A percentile compares a stretch with the other conserved stretches of the same genome.
phyloP scores from a whole-genome alignment of 2,329 filamentous ascomycete species.

The Colletotrichum tofieldiae region DNA sequence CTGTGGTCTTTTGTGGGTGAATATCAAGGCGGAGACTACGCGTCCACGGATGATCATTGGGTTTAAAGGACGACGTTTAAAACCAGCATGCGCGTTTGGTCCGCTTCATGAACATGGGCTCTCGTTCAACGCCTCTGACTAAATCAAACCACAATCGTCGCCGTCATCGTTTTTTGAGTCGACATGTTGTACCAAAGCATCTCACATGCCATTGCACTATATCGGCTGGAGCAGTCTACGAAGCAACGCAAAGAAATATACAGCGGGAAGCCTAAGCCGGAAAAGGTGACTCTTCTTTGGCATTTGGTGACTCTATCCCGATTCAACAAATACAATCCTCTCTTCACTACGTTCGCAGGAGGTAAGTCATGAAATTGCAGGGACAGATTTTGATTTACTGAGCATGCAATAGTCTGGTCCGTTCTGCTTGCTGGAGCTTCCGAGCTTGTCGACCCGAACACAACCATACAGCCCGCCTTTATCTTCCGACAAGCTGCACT shows the following conservation, averaged over 20 bases:
- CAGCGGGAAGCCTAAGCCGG: conserved; percentile 31
- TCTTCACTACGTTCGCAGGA: conserved; percentile 41
- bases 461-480: conserved; percentile 34
- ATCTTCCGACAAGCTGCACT: conserved; percentile 47
- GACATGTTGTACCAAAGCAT: conserved; percentile 26
- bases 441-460: conserved; percentile 24
- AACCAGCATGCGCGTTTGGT: conserved; percentile 25
- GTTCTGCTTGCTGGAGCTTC: conserved; percentile 36
- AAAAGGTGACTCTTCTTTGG: conserved; percentile 38
- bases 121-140: neutral
- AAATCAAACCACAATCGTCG: conserved; percentile 11
- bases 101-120: conserved; percentile 17
- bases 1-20: neutral
- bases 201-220: conserved; percentile 27
- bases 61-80: conserved; percentile 14
- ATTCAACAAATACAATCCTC: conserved; percentile 39
- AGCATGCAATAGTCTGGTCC: conserved; percentile 36
- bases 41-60: conserved; percentile 1
- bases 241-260: conserved; percentile 35
- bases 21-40: conserved; percentile 13
- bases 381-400: conserved; percentile 2
- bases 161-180: neutral
- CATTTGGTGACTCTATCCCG: conserved; percentile 35
- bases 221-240: conserved; percentile 29
- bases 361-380: conserved; percentile 11